A percentile compares a stretch with the other conserved stretches of the same genome.
phyloP scores from a whole-genome alignment of 345 rosid species.

The Arabidopsis suecica region DNA sequence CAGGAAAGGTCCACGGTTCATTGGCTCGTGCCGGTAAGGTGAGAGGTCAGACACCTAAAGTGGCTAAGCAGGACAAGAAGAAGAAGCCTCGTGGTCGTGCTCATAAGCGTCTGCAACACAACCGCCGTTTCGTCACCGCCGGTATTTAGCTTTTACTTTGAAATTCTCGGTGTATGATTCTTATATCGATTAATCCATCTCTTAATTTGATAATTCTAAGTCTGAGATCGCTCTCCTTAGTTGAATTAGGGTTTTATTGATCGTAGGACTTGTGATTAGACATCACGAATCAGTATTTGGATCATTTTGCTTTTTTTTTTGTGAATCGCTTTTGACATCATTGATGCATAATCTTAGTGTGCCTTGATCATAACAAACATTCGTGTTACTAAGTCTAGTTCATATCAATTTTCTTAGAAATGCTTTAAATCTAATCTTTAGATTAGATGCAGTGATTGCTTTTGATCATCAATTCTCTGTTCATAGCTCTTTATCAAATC shows the following conservation, averaged over 20 bases:
- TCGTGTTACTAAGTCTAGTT: neutral
- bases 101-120: constrained; percentile 86
- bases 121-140: constrained; percentile 86
- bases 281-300: too few relatives aligned
- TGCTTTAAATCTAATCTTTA: neutral
- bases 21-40: constrained; percentile 96
- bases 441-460: neutral
- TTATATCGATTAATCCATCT: neutral
- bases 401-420: neutral
- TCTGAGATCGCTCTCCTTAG: too few relatives aligned
- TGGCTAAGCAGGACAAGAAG: constrained; percentile 91
- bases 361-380: neutral
- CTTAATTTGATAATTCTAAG: neutral
- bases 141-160: constrained; percentile 35
- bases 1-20: constrained; percentile 69
- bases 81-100: constrained; percentile 97
- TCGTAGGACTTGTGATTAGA: too few relatives aligned
- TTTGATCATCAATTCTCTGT: neutral
- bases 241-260: too few relatives aligned
- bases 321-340: too few relatives aligned
- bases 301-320: too few relatives aligned
- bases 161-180: neutral
- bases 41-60: constrained; percentile 88
- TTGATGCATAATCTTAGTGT: neutral
- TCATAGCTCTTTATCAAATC: neutral